Evolutionary conservation across 2,329 filamentous ascomycete species (phyloP).

Genomic region (Xylariaceae sp.): DNA sequence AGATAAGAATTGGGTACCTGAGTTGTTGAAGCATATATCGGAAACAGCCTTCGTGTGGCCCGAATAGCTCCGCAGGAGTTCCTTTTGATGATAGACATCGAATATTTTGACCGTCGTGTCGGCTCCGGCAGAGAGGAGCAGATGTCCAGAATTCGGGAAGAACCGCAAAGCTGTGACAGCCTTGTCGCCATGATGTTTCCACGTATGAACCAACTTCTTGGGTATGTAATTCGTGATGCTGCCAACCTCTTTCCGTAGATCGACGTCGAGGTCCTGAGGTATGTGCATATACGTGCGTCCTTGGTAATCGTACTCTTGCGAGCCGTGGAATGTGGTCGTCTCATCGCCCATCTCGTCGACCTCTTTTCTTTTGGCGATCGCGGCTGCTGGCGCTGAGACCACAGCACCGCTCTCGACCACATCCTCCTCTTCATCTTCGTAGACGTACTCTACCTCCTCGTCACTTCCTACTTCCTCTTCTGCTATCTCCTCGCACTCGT

Average conservation of each 20-base stretch:
- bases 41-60: slow-evolving; percentile 89
- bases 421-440: slow-evolving; percentile 63
- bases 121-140: slow-evolving; percentile 84
- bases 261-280: slow-evolving; percentile 82
- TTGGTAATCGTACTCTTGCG: slow-evolving; percentile 83
- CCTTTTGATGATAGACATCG: slow-evolving; percentile 86
- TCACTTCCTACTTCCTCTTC: slow-evolving; percentile 74
- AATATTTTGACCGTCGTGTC: slow-evolving; percentile 91
- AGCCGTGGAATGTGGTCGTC: slow-evolving; percentile 82
- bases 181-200: slow-evolving; percentile 76
- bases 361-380: slow-evolving; percentile 53
- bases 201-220: slow-evolving; percentile 89
- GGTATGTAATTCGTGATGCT: slow-evolving; percentile 87
- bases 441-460: slow-evolving; percentile 73
- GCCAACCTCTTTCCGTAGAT: slow-evolving; percentile 75
- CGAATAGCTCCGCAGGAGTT: slow-evolving; percentile 84
- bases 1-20: slow-evolving; percentile 82
- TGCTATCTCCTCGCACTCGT: slow-evolving; percentile 69
- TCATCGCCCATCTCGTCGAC: slow-evolving; percentile 63
- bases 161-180: slow-evolving; percentile 86
- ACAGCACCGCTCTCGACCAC: slow-evolving; percentile 61
- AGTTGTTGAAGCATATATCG: slow-evolving; percentile 80
- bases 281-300: slow-evolving; percentile 97
- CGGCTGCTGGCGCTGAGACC: slow-evolving; percentile 50
- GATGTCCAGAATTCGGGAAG: slow-evolving; percentile 81